Percentiles rank a stretch among this genome's conserved stretches.
These are phyloP conservation scores for Trichoderma sp. DNA, from an alignment of 2,329 filamentous ascomycete genomes.

Conservation along the genomic window DNA sequence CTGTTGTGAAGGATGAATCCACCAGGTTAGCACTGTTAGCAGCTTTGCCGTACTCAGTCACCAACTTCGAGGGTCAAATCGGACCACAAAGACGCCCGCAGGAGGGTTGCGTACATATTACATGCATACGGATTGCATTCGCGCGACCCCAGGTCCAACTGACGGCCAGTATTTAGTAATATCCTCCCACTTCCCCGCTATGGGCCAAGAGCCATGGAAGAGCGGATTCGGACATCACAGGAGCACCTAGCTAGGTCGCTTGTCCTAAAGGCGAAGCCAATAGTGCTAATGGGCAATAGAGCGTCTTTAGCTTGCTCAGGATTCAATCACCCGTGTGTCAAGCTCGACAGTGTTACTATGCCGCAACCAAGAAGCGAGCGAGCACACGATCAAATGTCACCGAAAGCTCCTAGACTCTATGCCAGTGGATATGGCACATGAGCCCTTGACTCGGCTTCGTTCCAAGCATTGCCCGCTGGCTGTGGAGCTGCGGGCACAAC, in stretches of 20 bases:
- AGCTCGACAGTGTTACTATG: background rate
- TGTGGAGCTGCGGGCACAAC: slow-evolving; percentile 10
- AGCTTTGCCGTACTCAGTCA: background rate
- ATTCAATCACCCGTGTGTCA: background rate
- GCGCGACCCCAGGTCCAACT: background rate
- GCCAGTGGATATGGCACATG: background rate
- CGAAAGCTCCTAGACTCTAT: background rate
- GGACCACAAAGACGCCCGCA: slow-evolving; percentile 1
- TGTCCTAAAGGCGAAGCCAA: background rate
- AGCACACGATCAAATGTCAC: slow-evolving; percentile 12
- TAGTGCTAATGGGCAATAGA: background rate
- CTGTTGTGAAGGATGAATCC: background rate
- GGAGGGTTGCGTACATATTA: background rate
- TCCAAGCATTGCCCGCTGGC: background rate
- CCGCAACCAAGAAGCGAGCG: background rate
- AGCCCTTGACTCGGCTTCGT: background rate
- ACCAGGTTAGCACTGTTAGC: background rate
- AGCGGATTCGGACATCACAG: background rate
- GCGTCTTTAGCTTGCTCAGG: background rate
- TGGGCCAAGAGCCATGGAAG: background rate
- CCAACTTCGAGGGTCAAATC: background rate
- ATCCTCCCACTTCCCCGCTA: background rate
- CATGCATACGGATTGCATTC: slow-evolving; percentile 5
- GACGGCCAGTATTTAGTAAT: background rate
- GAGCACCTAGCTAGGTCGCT: background rate